A percentile compares a stretch with the other conserved stretches of the same genome.
Evolutionary conservation across 2,329 filamentous ascomycete species (phyloP).

Genomic region (Hymenotorrendiella dingleyae): DNA sequence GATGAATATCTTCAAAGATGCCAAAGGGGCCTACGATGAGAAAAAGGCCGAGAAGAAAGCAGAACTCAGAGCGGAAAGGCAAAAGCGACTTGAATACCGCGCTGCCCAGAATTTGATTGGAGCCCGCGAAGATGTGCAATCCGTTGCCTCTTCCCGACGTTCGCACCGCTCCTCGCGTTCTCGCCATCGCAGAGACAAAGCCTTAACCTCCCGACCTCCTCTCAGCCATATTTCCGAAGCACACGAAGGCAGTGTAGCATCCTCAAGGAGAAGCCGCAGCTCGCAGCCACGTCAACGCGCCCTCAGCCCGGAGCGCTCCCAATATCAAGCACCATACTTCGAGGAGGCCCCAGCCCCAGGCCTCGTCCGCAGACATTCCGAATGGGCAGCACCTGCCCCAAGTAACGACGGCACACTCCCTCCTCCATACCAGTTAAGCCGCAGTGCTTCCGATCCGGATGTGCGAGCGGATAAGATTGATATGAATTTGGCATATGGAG

Average conservation of each 20-base stretch:
- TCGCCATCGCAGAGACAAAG: constrained; percentile 13
- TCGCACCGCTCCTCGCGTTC: constrained; percentile 25
- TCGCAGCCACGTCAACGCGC: constrained; percentile 16
- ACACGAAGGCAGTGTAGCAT: constrained; percentile 22
- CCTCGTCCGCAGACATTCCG: constrained; percentile 25
- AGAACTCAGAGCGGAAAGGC: constrained; percentile 64
- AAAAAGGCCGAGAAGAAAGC: constrained; percentile 58
- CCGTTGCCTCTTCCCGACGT: constrained; percentile 36
- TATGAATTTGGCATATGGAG: constrained; percentile 88
- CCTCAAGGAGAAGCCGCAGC: constrained; percentile 20
- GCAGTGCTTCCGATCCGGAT: constrained; percentile 24
- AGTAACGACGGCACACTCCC: constrained; percentile 13
- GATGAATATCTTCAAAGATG: constrained; percentile 86
- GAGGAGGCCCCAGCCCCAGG: constrained; percentile 17
- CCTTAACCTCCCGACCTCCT: constrained; percentile 11
- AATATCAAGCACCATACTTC: constrained; percentile 20
- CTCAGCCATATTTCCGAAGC: constrained; percentile 23
- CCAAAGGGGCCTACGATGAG: constrained; percentile 79
- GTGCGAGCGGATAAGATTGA: constrained; percentile 54
- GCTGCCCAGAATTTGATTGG: constrained; percentile 49
- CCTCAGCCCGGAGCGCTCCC: constrained; percentile 7
- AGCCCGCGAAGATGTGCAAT: constrained; percentile 37
- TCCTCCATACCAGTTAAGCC: constrained; percentile 19
- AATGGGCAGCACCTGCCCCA: constrained; percentile 11
- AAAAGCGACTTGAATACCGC: constrained; percentile 49